These are phyloP conservation scores for Nicotiana noctiflora DNA, from an alignment of 257 asterid genomes.

Conservation along the genomic window DNA sequence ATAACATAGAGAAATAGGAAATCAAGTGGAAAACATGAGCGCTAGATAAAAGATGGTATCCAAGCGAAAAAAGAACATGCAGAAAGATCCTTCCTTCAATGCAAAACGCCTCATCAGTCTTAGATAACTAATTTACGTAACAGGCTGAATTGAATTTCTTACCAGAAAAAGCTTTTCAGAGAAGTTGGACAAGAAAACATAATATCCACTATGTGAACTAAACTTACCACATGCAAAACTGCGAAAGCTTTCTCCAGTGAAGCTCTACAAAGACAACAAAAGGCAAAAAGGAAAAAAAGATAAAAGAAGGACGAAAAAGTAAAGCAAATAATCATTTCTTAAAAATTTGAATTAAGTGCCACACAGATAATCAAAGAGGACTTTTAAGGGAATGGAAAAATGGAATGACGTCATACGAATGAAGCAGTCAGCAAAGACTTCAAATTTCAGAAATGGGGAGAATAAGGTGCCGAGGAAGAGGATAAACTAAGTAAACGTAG, in stretches of 20 bases:
- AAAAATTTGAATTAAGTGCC: neutral
- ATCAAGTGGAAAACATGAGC: neutral
- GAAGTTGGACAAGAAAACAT: neutral
- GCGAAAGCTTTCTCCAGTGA: neutral
- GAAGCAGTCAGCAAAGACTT: neutral
- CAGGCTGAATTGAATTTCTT: neutral
- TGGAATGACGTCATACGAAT: neutral
- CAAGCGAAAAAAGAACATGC: neutral
- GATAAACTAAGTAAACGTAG: neutral
- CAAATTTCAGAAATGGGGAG: neutral
- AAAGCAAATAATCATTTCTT: neutral
- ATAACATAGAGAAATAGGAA: neutral
- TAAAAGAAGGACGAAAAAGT: neutral
- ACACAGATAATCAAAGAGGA: neutral
- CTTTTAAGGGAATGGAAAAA: neutral
- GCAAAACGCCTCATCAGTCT: neutral
- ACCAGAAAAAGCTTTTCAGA: neutral
- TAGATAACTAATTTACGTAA: neutral
- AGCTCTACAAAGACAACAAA: neutral
- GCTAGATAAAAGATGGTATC: neutral
- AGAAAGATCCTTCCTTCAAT: neutral
- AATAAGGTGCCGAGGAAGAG: neutral
- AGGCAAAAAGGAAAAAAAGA: neutral
- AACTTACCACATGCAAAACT: neutral
- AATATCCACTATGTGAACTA: neutral